Base-by-base conservation (phyloP, 352 stramenopile species). In the Pilasporangium apinafurcum region DNA sequence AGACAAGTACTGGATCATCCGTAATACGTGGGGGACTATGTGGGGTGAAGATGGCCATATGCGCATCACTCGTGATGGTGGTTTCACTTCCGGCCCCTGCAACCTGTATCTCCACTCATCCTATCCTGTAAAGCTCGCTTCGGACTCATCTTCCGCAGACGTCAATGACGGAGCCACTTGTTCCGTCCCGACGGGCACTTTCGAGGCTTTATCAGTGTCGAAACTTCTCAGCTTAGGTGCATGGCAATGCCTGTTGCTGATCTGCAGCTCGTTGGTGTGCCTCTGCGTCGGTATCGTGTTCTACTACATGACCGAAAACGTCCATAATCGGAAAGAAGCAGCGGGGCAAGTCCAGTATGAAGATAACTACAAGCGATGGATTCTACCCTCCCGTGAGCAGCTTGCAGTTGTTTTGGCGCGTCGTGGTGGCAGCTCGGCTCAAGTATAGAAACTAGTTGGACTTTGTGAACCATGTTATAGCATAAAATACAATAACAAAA, bases 21-120 rank as follows among this genome's bases (percentile, higher is more conserved):
- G 86, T 17, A 96, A 96, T 56, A 93, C 77, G 9, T 96, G 86
- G 86, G 84, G 86, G 0, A 81, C 77, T 1, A 92, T 94, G 77
- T 95, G 83, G 86, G 82, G 81, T 41, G 78, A 91, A 44, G 62
- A 80, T 30, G 81, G 81, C 35, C 81, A 88, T 51, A 91, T 93
- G 64, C 78, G 78, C 35, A 84, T 93, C 26, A 59, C 60, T 1
- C 76, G 81, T 1, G n/a, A n/a, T n/a, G 73, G 73, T 4, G 43
- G 43, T 0, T 63, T 26, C 12, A 22, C 37, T 2, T 59, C 78
- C 10, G 79, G 79, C 0, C 79, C 79, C 3, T 91, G 79, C 44
- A 91, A 91, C 26, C 39, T 91, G 26, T 87, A 88, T 34, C 29
- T 82, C 8, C 88, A 85, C 52, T 71, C 73, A 31, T 71, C 81